Evolutionary conservation across 2,329 filamentous ascomycete genomes (phyloP).

Genomic region (Microdochium nivale): DNA sequence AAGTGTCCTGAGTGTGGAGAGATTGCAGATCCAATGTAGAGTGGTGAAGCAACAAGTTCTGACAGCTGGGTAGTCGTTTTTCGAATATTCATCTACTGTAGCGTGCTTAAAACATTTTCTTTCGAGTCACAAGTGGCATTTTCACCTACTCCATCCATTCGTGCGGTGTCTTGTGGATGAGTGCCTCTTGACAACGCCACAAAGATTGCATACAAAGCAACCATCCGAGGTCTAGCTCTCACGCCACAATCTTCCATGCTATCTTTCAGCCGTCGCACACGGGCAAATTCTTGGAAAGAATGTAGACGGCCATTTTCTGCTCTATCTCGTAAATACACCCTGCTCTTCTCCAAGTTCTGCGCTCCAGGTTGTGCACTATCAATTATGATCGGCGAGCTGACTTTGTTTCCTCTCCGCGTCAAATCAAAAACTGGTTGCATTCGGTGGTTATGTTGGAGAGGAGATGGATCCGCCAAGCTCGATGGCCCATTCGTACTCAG

Average conservation of each 20-base stretch:
- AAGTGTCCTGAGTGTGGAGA: constrained; percentile 76
- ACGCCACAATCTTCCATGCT: background rate
- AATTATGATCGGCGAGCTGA: background rate
- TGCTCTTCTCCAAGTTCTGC: background rate
- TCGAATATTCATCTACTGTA: background rate
- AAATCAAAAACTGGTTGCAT: background rate
- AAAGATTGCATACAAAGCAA: background rate
- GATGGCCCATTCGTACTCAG: background rate
- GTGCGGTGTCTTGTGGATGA: background rate
- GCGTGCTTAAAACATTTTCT: background rate
- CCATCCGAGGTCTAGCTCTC: background rate
- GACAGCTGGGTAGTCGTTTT: background rate
- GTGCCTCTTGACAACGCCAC: background rate
- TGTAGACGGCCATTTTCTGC: background rate
- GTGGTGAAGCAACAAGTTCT: background rate
- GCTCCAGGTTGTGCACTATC: background rate
- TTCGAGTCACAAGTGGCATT: background rate
- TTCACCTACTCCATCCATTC: background rate
- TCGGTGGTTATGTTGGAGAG: background rate
- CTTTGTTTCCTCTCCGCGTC: background rate
- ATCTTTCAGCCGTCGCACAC: background rate
- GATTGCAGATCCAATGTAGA: too few species aligned
- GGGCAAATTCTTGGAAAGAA: background rate
- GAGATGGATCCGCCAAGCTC: background rate
- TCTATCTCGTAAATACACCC: background rate